Base-by-base conservation (phyloP, 2,329 filamentous ascomycete genomes). In the Fusarium sp. region DNA sequence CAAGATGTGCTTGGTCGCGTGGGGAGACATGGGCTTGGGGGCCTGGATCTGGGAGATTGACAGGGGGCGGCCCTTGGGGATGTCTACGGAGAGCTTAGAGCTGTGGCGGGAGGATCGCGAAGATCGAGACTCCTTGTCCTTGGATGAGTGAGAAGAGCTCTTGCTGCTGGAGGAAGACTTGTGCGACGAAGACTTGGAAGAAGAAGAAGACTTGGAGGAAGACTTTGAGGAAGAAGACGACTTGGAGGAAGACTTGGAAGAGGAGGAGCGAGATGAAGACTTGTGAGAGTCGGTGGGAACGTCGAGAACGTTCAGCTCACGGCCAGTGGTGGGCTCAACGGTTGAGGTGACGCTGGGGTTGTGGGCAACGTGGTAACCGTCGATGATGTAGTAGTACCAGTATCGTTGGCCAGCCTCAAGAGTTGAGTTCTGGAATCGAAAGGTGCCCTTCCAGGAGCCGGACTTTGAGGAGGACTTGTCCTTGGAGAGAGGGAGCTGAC, bases 361-460 rank as follows among this genome's bases (percentile, higher is more conserved):
- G 88, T 98, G 95, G 68, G 95, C 95, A 81, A 97, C 92, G 83
- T 98, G 95, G 90, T 98, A 98, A 76, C 96, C 96, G 82, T 99
- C 96, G 82, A 98, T 96, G 90, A 98, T 98, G 88, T 98, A 99
- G 90, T 99, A 99, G 91, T 98, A 99, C 96, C 96, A 99, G 90
- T 98, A 98, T 80, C 95, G 91, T 81, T 93, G 90, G 81, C 95
- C 94, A 77, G 93, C 87, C 86, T 95, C 91, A 77, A 98, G 89
- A 66, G 93, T 95, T 69, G 89, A 84, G 80, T 91, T 92, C 84
- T 96, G 92, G 86, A 99, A 98, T 85, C 94, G 92, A 87, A 99
- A 98, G 78, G 94, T 97, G 79, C 95, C 96, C 82, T 95, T 93
- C 94, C 95, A 98, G 76, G 92, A 92, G 79, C 94, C 94, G 61